Evolutionary conservation across 768 basidiomycete species (phyloP), one percentile per base, ranked within the genome.

Genomic region (Termitomyces sp.): DNA sequence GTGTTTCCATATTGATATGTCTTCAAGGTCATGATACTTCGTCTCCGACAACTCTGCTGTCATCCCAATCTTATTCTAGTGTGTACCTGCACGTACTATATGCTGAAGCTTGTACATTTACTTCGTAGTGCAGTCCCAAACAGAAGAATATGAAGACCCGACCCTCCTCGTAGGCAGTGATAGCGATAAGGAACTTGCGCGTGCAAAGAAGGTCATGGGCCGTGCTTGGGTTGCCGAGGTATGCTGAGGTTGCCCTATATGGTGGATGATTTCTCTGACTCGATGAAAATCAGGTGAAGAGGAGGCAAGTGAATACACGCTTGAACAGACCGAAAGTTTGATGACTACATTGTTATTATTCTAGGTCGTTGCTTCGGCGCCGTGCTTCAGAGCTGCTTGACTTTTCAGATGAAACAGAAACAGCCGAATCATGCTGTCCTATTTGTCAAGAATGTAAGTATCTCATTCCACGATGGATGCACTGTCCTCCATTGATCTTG

Each of bases 1-100:
- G 31, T 17, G 6, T 42, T n/a, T 4, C 32, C 45, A 57, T 17
- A 46, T 54, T 11, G 34, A 36, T 42, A 8, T 29, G 5, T 46
- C 17, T 43, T 43, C 14, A 66, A 87, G 78, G 85, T 90, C 29
- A 80, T 92, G 82, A 87, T 93, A 20, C 78, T 92, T 38, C 86
- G 91, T 6, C 74, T 94, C 45, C 80, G 90, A 5, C 91, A 92
- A 67, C 73, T 92, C 0, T 89, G 87, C 67, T 83, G 84, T 64
- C 89, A 91, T 69, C 90, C 90, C 0, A 76, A 86, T 66, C 81
- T 92, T 5, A 85, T 90, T 46, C 76, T 89, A 45, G 87, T 87
- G 55, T 37, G 81, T 69, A 7, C 7, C 63, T 67, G 17, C 17
- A 49, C 61, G 50, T 45, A 61, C 48, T 31, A 34, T 6, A 5